phyloP scores from a whole-genome alignment of 176 grass and related monocot species.

The Phoenix dactylifera region DNA sequence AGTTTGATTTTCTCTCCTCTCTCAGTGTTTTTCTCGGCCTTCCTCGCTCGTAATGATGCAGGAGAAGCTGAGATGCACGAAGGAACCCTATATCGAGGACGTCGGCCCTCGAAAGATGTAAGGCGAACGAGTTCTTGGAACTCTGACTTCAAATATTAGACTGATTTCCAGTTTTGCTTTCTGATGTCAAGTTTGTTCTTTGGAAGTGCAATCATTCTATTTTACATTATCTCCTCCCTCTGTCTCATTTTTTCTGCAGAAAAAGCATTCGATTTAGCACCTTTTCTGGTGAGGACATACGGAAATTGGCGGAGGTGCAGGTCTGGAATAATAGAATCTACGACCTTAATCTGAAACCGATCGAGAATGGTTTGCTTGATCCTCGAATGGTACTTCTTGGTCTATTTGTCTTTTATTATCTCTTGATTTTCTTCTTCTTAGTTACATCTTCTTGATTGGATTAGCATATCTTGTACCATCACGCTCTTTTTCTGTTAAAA shows the following conservation, averaged over 20 bases:
- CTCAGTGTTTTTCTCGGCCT: too few species aligned
- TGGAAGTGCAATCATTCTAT: too few species aligned
- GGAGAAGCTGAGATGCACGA: constrained; percentile 79
- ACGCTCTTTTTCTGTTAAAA: too few species aligned
- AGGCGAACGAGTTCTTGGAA: not conserved
- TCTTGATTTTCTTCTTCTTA: too few species aligned
- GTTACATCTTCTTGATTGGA: too few species aligned
- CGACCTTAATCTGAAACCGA: constrained; percentile 14
- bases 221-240: too few species aligned
- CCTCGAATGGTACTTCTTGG: constrained; percentile 44
- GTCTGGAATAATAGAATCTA: constrained; percentile 72
- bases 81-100: constrained; percentile 82
- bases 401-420: too few species aligned
- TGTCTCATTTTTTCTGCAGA: constrained; percentile 31
- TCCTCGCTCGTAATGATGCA: not conserved
- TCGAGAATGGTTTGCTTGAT: constrained; percentile 63
- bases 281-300: constrained; percentile 62
- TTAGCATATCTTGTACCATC: too few species aligned
- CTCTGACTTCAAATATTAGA: too few species aligned
- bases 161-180: too few species aligned
- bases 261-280: constrained; percentile 72
- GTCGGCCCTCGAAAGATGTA: constrained; percentile 59
- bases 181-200: too few species aligned
- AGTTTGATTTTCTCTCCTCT: too few species aligned
- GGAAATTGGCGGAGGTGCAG: constrained; percentile 52